These are phyloP conservation scores for Voacanga thouarsii DNA, from an alignment of 257 asterid species.

Conservation along the genomic window DNA sequence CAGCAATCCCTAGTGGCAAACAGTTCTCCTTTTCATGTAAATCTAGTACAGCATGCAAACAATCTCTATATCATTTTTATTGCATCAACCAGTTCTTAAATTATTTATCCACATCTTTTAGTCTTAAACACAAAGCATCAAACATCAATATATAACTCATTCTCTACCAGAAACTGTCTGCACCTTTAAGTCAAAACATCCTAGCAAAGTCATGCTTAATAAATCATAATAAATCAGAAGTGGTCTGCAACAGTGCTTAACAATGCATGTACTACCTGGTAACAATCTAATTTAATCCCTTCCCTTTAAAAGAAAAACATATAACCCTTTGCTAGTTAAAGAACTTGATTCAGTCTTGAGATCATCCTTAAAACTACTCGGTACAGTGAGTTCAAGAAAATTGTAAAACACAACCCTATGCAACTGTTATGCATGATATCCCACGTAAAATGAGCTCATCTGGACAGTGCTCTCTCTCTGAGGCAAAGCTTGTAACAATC, in stretches of 20 bases:
- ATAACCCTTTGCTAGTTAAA: background rate
- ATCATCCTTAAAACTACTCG: background rate
- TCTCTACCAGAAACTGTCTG: background rate
- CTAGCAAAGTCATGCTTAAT: background rate
- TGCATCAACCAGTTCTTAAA: background rate
- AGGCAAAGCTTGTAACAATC: background rate
- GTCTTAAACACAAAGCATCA: background rate
- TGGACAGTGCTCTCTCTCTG: background rate
- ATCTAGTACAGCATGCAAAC: background rate
- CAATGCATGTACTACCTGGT: background rate
- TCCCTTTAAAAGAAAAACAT: background rate
- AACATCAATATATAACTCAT: background rate
- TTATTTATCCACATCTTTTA: background rate
- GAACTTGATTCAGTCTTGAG: background rate
- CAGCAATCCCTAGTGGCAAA: background rate
- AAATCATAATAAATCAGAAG: background rate
- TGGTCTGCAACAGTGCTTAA: background rate
- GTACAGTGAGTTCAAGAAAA: background rate
- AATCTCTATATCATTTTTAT: background rate
- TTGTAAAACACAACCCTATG: background rate
- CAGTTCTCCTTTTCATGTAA: background rate
- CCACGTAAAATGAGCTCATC: background rate
- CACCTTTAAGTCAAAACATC: constrained; percentile 2
- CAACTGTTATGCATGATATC: background rate
- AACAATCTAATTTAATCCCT: background rate